These are phyloP conservation scores for Suhomyces sp. DNA, from an alignment of 805 yeast genomes.

Conservation along the genomic window DNA sequence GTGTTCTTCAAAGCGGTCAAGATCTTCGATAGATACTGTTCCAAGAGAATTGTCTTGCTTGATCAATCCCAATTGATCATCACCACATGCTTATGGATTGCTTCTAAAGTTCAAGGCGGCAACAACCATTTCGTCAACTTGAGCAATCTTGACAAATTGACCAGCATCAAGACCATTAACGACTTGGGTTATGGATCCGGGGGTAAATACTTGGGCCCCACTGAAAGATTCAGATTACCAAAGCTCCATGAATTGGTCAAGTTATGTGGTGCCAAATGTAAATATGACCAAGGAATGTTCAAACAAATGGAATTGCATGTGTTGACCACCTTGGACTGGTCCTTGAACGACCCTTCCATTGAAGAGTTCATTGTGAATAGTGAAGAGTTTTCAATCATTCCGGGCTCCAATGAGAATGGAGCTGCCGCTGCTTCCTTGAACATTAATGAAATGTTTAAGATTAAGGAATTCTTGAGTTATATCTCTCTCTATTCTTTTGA, in stretches of 20 bases:
- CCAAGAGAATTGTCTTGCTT: conserved; percentile 77
- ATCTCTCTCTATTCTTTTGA: conserved; percentile 48
- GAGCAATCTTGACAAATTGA: conserved; percentile 22
- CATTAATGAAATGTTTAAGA: conserved; percentile 37
- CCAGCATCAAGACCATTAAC: conserved; percentile 29
- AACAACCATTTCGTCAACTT: conserved; percentile 63
- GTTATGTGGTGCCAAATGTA: conserved; percentile 64
- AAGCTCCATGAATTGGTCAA: conserved; percentile 68
- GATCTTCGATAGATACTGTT: conserved; percentile 87
- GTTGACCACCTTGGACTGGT: conserved; percentile 70
- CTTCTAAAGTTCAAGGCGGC: conserved; percentile 81
- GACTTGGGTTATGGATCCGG: conserved; percentile 49
- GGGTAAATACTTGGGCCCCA: conserved; percentile 65
- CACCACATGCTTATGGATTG: conserved; percentile 89
- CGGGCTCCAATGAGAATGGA: conserved; percentile 1
- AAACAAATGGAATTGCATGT: conserved; percentile 79
- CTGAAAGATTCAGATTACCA: conserved; percentile 73
- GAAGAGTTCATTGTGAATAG: conserved; percentile 36
- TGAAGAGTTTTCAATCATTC: conserved; percentile 26
- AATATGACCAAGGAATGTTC: conserved; percentile 46
- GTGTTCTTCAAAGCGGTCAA: conserved; percentile 67
- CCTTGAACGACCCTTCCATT: conserved; percentile 57
- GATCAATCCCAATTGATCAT: conserved; percentile 90
- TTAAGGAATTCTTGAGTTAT: conserved; percentile 52
- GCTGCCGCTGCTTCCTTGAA: conserved; percentile 7